Evolutionary conservation across 495 filamentous ascomycete species (phyloP).

Genomic region (Xylaria intraflava): DNA sequence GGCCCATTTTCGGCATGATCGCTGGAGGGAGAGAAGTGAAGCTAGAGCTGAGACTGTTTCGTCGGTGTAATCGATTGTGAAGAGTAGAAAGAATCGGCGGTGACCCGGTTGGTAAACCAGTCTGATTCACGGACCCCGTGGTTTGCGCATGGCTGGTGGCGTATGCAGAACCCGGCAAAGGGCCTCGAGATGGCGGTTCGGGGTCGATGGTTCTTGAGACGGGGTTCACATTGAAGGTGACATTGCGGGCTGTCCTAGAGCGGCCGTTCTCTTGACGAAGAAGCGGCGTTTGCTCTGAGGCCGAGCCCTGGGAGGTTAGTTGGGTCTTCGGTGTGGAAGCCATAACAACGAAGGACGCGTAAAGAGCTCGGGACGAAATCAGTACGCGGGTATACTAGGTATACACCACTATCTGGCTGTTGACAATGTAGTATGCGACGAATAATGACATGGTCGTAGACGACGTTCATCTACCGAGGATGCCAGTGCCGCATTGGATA

Average conservation of each 20-base stretch:
- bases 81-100: slow-evolving; percentile 72
- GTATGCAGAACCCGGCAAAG: slow-evolving; percentile 16
- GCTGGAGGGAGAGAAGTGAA: slow-evolving; percentile 48
- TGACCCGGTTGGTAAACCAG: slow-evolving; percentile 1
- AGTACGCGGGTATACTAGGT: background rate
- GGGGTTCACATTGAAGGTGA: slow-evolving; percentile 47
- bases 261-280: slow-evolving; percentile 31
- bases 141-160: slow-evolving; percentile 15
- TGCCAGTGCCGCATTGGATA: background rate
- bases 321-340: slow-evolving; percentile 18
- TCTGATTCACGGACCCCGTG: slow-evolving; percentile 11
- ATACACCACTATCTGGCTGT: background rate
- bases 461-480: background rate
- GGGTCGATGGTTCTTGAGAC: slow-evolving; percentile 45
- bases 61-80: slow-evolving; percentile 78
- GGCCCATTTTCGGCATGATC: slow-evolving; percentile 72
- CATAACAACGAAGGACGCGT: slow-evolving; percentile 12
- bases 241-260: slow-evolving; percentile 32
- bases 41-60: slow-evolving; percentile 65
- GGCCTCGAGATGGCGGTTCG: slow-evolving; percentile 26
- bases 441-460: background rate
- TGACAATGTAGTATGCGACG: too few species aligned
- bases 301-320: slow-evolving; percentile 7
- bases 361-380: background rate
- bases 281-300: slow-evolving; percentile 33